Evolutionary conservation across 495 filamentous ascomycete genomes (phyloP).

Genomic region (Daldinia decipiens): DNA sequence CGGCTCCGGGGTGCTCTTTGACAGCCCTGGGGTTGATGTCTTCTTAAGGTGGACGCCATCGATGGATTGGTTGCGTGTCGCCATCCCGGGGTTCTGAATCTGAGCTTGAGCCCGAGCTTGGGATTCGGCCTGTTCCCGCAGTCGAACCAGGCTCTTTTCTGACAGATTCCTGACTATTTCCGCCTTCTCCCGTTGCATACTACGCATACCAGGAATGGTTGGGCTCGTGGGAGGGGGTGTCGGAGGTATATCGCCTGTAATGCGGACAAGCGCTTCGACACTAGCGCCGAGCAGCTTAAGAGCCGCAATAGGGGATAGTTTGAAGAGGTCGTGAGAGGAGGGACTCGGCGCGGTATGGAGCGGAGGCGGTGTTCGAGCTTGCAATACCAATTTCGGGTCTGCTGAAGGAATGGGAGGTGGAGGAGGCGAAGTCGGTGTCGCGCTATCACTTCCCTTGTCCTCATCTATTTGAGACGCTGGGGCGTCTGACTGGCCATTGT

Average conservation of each 20-base stretch:
- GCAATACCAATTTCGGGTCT: slow-evolving; percentile 55
- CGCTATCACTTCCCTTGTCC: slow-evolving; percentile 16
- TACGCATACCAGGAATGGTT: slow-evolving; percentile 68
- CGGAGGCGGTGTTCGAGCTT: slow-evolving; percentile 49
- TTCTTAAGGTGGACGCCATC: slow-evolving; percentile 59
- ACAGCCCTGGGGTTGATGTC: slow-evolving; percentile 38
- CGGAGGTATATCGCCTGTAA: slow-evolving; percentile 77
- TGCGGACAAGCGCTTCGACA: slow-evolving; percentile 75
- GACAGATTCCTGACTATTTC: slow-evolving; percentile 64
- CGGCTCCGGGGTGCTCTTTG: slow-evolving; percentile 48
- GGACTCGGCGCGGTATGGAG: slow-evolving; percentile 43
- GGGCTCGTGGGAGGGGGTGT: slow-evolving; percentile 73
- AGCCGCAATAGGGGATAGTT: slow-evolving; percentile 76
- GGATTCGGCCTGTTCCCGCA: slow-evolving; percentile 49
- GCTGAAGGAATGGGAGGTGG: slow-evolving; percentile 61
- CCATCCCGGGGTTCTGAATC: slow-evolving; percentile 16
- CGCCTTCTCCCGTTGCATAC: slow-evolving; percentile 67
- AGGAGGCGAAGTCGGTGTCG: slow-evolving; percentile 53
- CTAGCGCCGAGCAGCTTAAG: slow-evolving; percentile 78
- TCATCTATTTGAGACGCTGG: slow-evolving; percentile 19
- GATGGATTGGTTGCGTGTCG: slow-evolving; percentile 46
- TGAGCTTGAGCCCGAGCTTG: slow-evolving; percentile 32
- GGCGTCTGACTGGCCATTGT: slow-evolving; percentile 22
- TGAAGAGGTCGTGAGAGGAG: slow-evolving; percentile 70
- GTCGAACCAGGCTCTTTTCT: slow-evolving; percentile 55